Percentiles rank a stretch among this genome's conserved stretches.
phyloP scores from a whole-genome alignment of 495 filamentous ascomycete genomes.

The Podospora australis region DNA sequence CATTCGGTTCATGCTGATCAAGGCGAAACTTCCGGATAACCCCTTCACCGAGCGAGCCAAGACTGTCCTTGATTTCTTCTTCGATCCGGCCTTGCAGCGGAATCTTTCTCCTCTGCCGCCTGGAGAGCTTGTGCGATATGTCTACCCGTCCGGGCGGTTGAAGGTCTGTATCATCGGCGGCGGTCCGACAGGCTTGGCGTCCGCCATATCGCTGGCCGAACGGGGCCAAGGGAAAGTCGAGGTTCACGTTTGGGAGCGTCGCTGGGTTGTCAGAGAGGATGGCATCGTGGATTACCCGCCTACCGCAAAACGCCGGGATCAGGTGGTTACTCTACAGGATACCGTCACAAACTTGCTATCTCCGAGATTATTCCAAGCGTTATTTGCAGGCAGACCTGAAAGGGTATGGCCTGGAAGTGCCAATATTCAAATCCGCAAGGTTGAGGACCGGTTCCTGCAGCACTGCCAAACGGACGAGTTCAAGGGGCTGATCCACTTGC shows the following conservation, averaged over 20 bases:
- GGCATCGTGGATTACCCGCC: slow-evolving; percentile 24
- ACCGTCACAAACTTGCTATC: slow-evolving; percentile 28
- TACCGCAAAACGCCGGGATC: slow-evolving; percentile 23
- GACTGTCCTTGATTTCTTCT: slow-evolving; percentile 32
- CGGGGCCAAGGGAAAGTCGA: slow-evolving; percentile 26
- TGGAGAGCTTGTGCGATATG: slow-evolving; percentile 21
- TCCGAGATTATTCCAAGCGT: slow-evolving; percentile 17
- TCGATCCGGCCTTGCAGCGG: slow-evolving; percentile 30
- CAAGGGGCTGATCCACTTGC: slow-evolving; percentile 27
- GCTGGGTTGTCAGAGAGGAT: slow-evolving; percentile 18
- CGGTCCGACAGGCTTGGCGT: slow-evolving; percentile 29
- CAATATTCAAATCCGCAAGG: slow-evolving; percentile 36
- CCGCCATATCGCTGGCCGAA: slow-evolving; percentile 33
- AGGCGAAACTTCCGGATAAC: slow-evolving; percentile 21
- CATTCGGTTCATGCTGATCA: slow-evolving; percentile 32
- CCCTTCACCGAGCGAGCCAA: slow-evolving; percentile 18
- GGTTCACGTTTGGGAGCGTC: slow-evolving; percentile 29
- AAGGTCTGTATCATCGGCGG: slow-evolving; percentile 30
- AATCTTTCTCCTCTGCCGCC: slow-evolving; percentile 22
- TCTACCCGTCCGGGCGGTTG: slow-evolving; percentile 27
- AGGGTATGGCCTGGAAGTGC: slow-evolving; percentile 30
- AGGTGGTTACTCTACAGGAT: slow-evolving; percentile 31
- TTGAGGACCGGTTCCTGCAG: slow-evolving; percentile 32
- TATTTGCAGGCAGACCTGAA: slow-evolving; percentile 27
- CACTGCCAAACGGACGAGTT: slow-evolving; percentile 29